Evolutionary conservation across 2,329 filamentous ascomycete genomes (phyloP), one percentile per base, ranked within the genome.

Genomic region (Fusarium coicis): DNA sequence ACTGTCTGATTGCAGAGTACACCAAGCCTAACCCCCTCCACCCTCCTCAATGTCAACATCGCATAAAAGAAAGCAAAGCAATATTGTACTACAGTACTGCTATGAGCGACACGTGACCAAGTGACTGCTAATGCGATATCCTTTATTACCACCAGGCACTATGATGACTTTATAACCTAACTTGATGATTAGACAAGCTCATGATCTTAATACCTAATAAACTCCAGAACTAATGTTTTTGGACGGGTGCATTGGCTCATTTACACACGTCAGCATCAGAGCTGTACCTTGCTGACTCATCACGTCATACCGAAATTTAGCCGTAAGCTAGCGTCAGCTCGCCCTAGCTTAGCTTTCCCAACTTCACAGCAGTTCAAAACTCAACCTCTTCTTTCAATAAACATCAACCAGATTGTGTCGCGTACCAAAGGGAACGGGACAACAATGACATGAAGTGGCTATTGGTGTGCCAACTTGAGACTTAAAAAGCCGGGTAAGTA

Each of bases 401-500:
- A 53, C 61, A 56, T 49, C 50, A 40, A 40, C 42, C 36, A 53
- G 36, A 36, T 46, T 50, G 49, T 68, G 54, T 65, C 50, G 53
- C 65, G 54, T 63, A 36, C 34, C 36, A 37, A 58, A 50, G 21
- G 32, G 32, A 54, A 53, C 34, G 14, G 65, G 58, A 34, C 54
- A 37, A 69, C 37, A 50, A 73, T 73, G 58, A 67, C 14, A 54
- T 71, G 49, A 69, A 36, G 50, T 54, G 46, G 63, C 30, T 21
- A 34, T 46, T 37, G 23, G 18, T 30, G 37, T 61, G 19, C 9
- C 49, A 32, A 37, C 23, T 44, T 50, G 19, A 62, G 43, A 32
- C 44, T 43, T 37, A 19, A 66, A 52, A 19, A 34, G 30, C 39
- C 62, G 37, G 54, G 75, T 77, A 80, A 79, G 80, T 79, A 68